These are phyloP conservation scores for Drechmeria coniospora DNA, from an alignment of 2,329 filamentous ascomycete genomes.

Conservation along the genomic window DNA sequence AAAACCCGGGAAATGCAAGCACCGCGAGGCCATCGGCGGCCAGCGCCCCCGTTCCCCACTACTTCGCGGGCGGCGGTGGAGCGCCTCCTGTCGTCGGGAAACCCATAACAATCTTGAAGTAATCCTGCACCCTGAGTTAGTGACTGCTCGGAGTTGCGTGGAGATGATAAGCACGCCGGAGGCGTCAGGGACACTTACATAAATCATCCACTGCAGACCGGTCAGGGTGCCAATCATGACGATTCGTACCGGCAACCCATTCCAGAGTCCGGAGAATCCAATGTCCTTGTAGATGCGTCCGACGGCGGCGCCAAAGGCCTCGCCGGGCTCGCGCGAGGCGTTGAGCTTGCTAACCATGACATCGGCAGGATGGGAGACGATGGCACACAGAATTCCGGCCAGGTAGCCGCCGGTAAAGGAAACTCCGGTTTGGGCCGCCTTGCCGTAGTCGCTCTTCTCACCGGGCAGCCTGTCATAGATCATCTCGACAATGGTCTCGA, in stretches of 20 bases:
- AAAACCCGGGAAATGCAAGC: no score
- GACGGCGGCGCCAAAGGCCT: constrained; percentile 63
- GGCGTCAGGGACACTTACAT: constrained; percentile 35
- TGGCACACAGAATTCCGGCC: constrained; percentile 75
- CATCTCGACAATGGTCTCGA: constrained; percentile 75
- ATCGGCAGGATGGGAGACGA: constrained; percentile 66
- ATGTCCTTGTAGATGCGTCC: constrained; percentile 74
- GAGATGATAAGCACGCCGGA: not conserved
- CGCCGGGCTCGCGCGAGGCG: constrained; percentile 57
- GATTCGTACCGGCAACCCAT: constrained; percentile 69
- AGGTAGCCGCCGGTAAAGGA: constrained; percentile 74
- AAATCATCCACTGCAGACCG: constrained; percentile 88
- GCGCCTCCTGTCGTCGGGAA: constrained; percentile 67
- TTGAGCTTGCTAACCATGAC: constrained; percentile 93
- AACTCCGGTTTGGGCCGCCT: constrained; percentile 68
- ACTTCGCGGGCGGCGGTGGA: constrained; percentile 36
- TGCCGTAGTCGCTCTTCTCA: constrained; percentile 64
- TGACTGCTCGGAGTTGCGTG: constrained; percentile 4
- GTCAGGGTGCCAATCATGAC: constrained; percentile 79
- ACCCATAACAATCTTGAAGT: constrained; percentile 83
- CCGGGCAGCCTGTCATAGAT: constrained; percentile 70
- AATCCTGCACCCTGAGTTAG: constrained; percentile 37
- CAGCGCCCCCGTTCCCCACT: no score
- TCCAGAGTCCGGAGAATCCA: constrained; percentile 81
- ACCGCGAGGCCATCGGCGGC: no score